phyloP scores from a whole-genome alignment of 257 asterid genomes.

The Ajuga chamaepitys region DNA sequence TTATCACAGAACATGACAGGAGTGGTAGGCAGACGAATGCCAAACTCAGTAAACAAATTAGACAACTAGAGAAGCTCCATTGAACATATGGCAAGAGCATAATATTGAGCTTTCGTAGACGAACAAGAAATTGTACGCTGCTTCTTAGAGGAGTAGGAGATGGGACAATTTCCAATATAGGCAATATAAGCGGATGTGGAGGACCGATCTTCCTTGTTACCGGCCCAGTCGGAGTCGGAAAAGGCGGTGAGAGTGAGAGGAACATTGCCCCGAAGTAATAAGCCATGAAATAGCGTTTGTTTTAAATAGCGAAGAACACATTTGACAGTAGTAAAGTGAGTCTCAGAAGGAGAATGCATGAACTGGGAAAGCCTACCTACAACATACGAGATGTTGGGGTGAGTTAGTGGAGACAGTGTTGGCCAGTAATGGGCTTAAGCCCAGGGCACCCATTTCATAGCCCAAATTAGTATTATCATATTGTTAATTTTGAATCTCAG shows the following conservation, averaged over 20 bases:
- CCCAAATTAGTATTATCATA: too few relatives aligned
- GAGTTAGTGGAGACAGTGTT: too few relatives aligned
- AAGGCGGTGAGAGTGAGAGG: background rate
- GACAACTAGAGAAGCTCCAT: too few relatives aligned
- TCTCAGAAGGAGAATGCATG: background rate
- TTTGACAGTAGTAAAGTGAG: background rate
- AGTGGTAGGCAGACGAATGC: too few relatives aligned
- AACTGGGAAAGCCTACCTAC: background rate
- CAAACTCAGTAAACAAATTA: too few relatives aligned
- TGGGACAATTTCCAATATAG: background rate
- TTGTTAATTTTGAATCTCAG: too few relatives aligned
- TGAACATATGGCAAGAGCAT: background rate
- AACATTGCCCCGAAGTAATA: background rate
- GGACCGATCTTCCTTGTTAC: too few relatives aligned
- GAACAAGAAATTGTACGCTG: background rate
- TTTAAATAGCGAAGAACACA: background rate
- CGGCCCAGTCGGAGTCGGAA: too few relatives aligned
- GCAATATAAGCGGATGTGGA: background rate
- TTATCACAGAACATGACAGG: too few relatives aligned
- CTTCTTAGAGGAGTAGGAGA: background rate
- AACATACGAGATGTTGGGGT: background rate
- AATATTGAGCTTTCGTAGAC: background rate
- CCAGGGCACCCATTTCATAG: too few relatives aligned
- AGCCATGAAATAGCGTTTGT: background rate
- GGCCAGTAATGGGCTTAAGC: too few relatives aligned